Conservation (phyloP, 805 yeast genomes). For the Torulaspora delbrueckii region DNA sequence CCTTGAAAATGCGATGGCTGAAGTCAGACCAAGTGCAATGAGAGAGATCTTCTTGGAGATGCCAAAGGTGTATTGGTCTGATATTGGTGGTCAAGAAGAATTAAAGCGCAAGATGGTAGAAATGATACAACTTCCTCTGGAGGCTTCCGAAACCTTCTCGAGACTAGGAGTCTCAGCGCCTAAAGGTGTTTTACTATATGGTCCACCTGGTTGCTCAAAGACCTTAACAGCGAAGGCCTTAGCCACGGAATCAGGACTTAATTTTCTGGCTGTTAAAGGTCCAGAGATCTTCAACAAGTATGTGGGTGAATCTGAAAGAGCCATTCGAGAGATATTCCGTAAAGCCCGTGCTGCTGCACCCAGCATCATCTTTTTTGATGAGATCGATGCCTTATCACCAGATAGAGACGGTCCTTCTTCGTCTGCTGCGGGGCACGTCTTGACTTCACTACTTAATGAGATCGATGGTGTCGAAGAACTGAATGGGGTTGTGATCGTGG, state of each 20-base stretch:
- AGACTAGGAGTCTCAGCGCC: slow-evolving; percentile 84
- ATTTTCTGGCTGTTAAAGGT: slow-evolving; percentile 92
- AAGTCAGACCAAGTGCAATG: slow-evolving; percentile 96
- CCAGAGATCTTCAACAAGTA: slow-evolving; percentile 93
- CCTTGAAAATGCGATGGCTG: slow-evolving; percentile 64
- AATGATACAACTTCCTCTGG: slow-evolving; percentile 87
- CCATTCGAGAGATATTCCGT: slow-evolving; percentile 88
- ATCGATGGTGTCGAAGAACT: slow-evolving; percentile 96
- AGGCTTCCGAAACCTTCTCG: slow-evolving; percentile 70
- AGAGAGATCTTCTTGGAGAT: slow-evolving; percentile 89
- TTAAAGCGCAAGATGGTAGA: slow-evolving; percentile 78
- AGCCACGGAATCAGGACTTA: slow-evolving; percentile 92
- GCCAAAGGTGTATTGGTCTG: slow-evolving; percentile 90
- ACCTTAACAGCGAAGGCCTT: slow-evolving; percentile 92
- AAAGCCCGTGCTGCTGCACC: slow-evolving; percentile 95
- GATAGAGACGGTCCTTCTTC: slow-evolving; percentile 63
- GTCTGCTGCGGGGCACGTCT: slow-evolving; percentile 73
- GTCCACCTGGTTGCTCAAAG: slow-evolving; percentile 98
- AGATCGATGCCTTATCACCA: slow-evolving; percentile 87
- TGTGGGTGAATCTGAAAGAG: slow-evolving; percentile 92
- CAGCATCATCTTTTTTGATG: slow-evolving; percentile 91
- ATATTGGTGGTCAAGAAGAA: slow-evolving; percentile 91
- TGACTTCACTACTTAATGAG: slow-evolving; percentile 87
- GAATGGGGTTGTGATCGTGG: slow-evolving; percentile 88
- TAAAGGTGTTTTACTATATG: slow-evolving; percentile 86